phyloP scores from a whole-genome alignment of 2,329 filamentous ascomycete genomes.

The Thermothelomyces thermophilus region DNA sequence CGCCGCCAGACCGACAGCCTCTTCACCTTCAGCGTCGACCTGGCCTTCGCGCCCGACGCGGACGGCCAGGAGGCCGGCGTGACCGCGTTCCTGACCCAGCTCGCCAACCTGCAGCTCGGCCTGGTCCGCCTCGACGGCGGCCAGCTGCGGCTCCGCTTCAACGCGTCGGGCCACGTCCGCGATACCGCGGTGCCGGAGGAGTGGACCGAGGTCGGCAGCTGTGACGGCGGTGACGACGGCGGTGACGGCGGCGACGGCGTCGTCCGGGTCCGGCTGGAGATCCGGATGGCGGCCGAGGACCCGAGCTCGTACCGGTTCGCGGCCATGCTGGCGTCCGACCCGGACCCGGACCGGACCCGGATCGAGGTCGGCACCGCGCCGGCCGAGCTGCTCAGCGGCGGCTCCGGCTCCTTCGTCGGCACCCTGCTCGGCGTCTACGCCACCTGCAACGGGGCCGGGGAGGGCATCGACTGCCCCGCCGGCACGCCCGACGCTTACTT shows the following conservation, averaged over 20 bases:
- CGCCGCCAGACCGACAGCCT: conserved; percentile 30
- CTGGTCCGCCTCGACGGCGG: conserved; percentile 20
- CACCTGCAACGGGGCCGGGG: conserved; percentile 32
- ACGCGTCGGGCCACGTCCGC: conserved; percentile 7
- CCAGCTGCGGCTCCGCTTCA: conserved; percentile 23
- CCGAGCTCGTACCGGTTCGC: conserved; percentile 29
- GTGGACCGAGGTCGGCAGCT: no score
- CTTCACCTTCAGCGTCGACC: conserved; percentile 29
- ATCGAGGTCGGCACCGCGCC: conserved; percentile 27
- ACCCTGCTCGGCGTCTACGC: conserved; percentile 32
- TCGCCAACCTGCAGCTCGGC: conserved; percentile 30
- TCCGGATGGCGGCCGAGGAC: conserved; percentile 26
- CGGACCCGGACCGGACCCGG: conserved; percentile 12
- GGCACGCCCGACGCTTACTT: conserved; percentile 28
- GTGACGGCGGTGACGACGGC: no score
- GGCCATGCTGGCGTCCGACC: conserved; percentile 23
- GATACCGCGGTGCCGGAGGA: conserved; percentile 21
- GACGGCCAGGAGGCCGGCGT: conserved; percentile 30
- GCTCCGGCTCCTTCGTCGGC: conserved; percentile 30
- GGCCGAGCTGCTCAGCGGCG: conserved; percentile 30
- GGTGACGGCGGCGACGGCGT: no score
- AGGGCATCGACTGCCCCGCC: conserved; percentile 25
- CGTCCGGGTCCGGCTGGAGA: conserved; percentile 29
- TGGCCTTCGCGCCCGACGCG: conserved; percentile 25
- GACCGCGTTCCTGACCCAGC: conserved; percentile 31